Conservation (phyloP, 441 rosid genomes). For the Biscutella laevigata region DNA sequence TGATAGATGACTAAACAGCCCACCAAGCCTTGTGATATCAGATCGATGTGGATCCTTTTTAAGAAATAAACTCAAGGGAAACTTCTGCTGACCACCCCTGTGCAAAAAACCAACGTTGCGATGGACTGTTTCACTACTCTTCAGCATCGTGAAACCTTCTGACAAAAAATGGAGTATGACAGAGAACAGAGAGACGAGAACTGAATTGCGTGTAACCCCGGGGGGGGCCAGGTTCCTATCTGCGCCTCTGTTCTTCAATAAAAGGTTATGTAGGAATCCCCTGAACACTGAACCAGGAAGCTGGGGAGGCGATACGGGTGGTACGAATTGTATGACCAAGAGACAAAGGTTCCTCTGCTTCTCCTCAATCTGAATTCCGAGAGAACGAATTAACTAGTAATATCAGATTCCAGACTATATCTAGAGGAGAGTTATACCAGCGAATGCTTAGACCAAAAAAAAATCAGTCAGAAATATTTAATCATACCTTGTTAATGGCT, state of each 20-base stretch:
- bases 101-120: slow-evolving; percentile 73
- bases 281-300: slow-evolving; percentile 90
- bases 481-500: slow-evolving; percentile 65
- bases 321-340: slow-evolving; percentile 82
- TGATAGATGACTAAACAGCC: slow-evolving; percentile 70
- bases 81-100: slow-evolving; percentile 85
- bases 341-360: slow-evolving; percentile 89
- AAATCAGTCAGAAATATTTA: neutral
- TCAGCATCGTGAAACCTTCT: slow-evolving; percentile 69
- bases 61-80: slow-evolving; percentile 77
- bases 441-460: neutral
- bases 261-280: slow-evolving; percentile 74
- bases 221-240: slow-evolving; percentile 73
- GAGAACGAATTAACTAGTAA: neutral
- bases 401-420: neutral
- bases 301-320: slow-evolving; percentile 66
- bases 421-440: neutral
- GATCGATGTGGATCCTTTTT: slow-evolving; percentile 71
- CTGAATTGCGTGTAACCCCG: slow-evolving; percentile 81
- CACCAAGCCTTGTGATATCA: slow-evolving; percentile 94
- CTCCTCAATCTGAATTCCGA: slow-evolving; percentile 74
- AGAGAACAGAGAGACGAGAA: slow-evolving; percentile 79
- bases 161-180: slow-evolving; percentile 89
- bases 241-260: slow-evolving; percentile 84
- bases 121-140: slow-evolving; percentile 37